phyloP scores from a whole-genome alignment of 1,284 basidiomycete genomes.

The Farysia itapuensis region DNA sequence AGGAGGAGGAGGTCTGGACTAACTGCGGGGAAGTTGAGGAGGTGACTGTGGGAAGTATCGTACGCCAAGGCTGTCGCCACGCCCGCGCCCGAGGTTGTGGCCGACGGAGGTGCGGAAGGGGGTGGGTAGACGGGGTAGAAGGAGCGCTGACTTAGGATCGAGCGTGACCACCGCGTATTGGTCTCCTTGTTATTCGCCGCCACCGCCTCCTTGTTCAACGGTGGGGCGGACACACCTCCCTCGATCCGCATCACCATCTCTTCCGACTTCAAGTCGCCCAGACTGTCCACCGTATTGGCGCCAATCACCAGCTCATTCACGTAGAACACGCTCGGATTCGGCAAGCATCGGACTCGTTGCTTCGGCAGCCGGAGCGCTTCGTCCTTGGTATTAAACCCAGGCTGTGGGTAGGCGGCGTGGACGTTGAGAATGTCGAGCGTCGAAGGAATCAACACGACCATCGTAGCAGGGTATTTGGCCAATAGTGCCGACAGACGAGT shows the following conservation, averaged over 20 bases:
- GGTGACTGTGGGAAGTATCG: slow-evolving; percentile 44
- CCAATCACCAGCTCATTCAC: slow-evolving; percentile 82
- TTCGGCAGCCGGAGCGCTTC: slow-evolving; percentile 28
- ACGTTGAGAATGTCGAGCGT: slow-evolving; percentile 76
- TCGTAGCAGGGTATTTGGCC: slow-evolving; percentile 69
- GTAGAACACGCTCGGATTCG: slow-evolving; percentile 82
- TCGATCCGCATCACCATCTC: slow-evolving; percentile 75
- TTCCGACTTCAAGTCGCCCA: slow-evolving; percentile 85
- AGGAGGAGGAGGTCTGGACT: slow-evolving; percentile 80
- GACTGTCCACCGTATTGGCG: slow-evolving; percentile 76
- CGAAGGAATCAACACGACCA: slow-evolving; percentile 77
- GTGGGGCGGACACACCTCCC: not conserved
- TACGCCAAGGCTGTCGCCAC: slow-evolving; percentile 60
- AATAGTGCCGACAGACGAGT: slow-evolving; percentile 69
- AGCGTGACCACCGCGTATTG: slow-evolving; percentile 62
- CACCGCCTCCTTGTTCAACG: slow-evolving; percentile 45
- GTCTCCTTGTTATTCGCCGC: slow-evolving; percentile 44
- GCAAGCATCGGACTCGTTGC: slow-evolving; percentile 74
- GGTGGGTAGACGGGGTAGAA: slow-evolving; percentile 95
- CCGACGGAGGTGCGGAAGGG: slow-evolving; percentile 72
- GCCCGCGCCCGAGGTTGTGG: too few relatives aligned
- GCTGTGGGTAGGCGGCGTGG: slow-evolving; percentile 86
- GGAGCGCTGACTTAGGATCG: slow-evolving; percentile 82
- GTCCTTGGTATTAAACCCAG: slow-evolving; percentile 66
- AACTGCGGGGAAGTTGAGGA: slow-evolving; percentile 41